Conservation (phyloP, 2,329 filamentous ascomycete species). For the Cladophialophora bantiana region DNA sequence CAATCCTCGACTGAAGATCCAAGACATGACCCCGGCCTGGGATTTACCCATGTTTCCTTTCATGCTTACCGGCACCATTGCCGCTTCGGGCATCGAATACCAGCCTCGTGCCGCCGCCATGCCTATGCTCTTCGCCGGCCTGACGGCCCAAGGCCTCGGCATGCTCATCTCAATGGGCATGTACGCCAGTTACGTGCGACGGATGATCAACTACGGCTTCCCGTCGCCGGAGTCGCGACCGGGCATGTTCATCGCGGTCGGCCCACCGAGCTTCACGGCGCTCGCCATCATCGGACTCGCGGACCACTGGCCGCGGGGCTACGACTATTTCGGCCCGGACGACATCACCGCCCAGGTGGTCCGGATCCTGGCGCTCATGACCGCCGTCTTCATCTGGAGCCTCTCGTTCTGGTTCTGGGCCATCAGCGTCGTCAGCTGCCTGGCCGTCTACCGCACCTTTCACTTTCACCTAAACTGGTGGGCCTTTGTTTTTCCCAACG, state of each 20-base stretch:
- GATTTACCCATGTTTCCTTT: constrained; percentile 76
- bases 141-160: constrained; percentile 74
- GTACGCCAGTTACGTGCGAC: constrained; percentile 74
- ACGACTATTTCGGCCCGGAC: constrained; percentile 54
- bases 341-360: constrained; percentile 47
- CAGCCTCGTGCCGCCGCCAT: constrained; percentile 66
- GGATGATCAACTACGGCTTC: constrained; percentile 72
- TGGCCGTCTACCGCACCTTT: constrained; percentile 50
- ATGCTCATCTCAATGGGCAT: constrained; percentile 73
- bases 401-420: constrained; percentile 65
- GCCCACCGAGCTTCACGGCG: constrained; percentile 74
- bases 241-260: constrained; percentile 78
- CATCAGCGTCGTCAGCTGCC: constrained; percentile 57
- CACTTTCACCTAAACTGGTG: constrained; percentile 64
- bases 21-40: constrained; percentile 77
- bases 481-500: constrained; percentile 72
- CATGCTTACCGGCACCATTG: constrained; percentile 76
- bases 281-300: constrained; percentile 74
- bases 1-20: constrained; percentile 63
- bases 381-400: constrained; percentile 69
- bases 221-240: constrained; percentile 70
- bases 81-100: constrained; percentile 67
- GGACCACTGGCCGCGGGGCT: constrained; percentile 43
- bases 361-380: constrained; percentile 55
- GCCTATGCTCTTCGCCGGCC: constrained; percentile 69